These are phyloP conservation scores for Monilinia vaccinii-corymbosi DNA, from an alignment of 2,329 filamentous ascomycete genomes.

Conservation along the genomic window DNA sequence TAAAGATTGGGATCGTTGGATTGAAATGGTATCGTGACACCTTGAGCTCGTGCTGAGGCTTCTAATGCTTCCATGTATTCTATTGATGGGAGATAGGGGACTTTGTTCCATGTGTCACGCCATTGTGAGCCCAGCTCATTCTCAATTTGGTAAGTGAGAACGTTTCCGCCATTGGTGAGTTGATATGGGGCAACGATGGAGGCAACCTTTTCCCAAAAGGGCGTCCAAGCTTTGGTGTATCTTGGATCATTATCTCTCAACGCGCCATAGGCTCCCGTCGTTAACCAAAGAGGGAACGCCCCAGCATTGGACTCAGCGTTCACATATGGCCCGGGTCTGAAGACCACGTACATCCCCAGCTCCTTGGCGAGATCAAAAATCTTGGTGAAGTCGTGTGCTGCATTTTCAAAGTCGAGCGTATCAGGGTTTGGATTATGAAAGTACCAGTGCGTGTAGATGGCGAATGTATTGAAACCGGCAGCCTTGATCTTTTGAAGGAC, in stretches of 20 bases:
- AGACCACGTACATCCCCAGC: slow-evolving; percentile 66
- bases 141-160: slow-evolving; percentile 48
- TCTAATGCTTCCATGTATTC: slow-evolving; percentile 51
- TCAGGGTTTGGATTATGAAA: slow-evolving; percentile 52
- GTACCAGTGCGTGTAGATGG: slow-evolving; percentile 70
- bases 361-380: slow-evolving; percentile 67
- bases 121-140: slow-evolving; percentile 44
- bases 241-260: slow-evolving; percentile 43
- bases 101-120: slow-evolving; percentile 33
- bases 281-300: slow-evolving; percentile 53
- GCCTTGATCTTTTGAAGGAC: slow-evolving; percentile 77
- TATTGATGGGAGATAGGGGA: slow-evolving; percentile 39
- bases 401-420: slow-evolving; percentile 56
- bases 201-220: slow-evolving; percentile 43
- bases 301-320: slow-evolving; percentile 56
- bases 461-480: slow-evolving; percentile 63
- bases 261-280: slow-evolving; percentile 47
- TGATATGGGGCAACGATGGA: slow-evolving; percentile 42
- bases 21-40: slow-evolving; percentile 48
- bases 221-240: slow-evolving; percentile 44
- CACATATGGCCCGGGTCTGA: slow-evolving; percentile 58
- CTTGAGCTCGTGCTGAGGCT: slow-evolving; percentile 42
- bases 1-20: slow-evolving; percentile 53
- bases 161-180: slow-evolving; percentile 48
- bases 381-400: slow-evolving; percentile 46